Percentiles rank a stretch among this genome's conserved stretches.
Evolutionary conservation across 495 filamentous ascomycete species (phyloP).

Genomic region (Paragyromitra xinjiangensis): DNA sequence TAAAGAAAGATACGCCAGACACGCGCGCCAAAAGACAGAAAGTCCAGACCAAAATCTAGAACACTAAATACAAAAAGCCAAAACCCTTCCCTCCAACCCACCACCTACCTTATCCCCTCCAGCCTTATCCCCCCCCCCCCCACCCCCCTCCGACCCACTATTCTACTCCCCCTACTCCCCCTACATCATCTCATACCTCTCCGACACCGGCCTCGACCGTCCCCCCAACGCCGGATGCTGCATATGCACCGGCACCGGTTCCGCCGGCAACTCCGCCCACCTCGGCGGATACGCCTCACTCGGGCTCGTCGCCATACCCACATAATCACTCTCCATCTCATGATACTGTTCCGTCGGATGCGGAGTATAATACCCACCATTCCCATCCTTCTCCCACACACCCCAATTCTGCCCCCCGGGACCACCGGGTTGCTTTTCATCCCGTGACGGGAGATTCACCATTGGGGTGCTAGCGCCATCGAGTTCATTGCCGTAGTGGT

Average conservation of each 20-base stretch:
- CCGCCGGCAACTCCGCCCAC: slow-evolving; percentile 39
- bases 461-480: slow-evolving; percentile 33
- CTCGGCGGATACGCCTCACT: slow-evolving; percentile 34
- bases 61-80: slow-evolving; percentile 6
- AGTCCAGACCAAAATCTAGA: neutral
- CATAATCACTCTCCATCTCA: slow-evolving; percentile 44
- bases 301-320: slow-evolving; percentile 41
- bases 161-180: too few species aligned
- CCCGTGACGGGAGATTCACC: slow-evolving; percentile 30
- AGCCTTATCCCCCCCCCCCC: neutral
- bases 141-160: neutral
- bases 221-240: slow-evolving; percentile 28
- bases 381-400: slow-evolving; percentile 46
- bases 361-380: slow-evolving; percentile 40
- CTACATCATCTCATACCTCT: slow-evolving; percentile 51
- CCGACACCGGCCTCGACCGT: slow-evolving; percentile 5
- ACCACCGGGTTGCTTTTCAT: slow-evolving; percentile 36
- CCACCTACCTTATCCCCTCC: too few species aligned
- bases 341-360: slow-evolving; percentile 35
- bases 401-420: slow-evolving; percentile 41
- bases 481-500: slow-evolving; percentile 31
- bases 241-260: slow-evolving; percentile 20
- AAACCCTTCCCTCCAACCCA: neutral
- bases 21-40: slow-evolving; percentile 2
- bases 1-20: slow-evolving; percentile 1